Evolutionary conservation across 2,329 filamentous ascomycete genomes (phyloP).

Genomic region (Trichoderma polysporum): DNA sequence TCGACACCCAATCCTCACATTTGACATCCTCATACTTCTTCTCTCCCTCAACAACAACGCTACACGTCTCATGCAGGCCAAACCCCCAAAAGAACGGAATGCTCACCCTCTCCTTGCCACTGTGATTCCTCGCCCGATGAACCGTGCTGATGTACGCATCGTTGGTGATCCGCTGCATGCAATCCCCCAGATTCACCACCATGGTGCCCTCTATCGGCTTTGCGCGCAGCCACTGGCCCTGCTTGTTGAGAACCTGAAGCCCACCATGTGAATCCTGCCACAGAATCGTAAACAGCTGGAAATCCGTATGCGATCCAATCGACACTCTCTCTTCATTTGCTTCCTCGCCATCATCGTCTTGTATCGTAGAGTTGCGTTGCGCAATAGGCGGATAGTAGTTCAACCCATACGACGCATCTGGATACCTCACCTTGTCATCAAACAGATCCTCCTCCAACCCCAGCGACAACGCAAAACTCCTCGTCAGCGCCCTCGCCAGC

Average conservation of each 20-base stretch:
- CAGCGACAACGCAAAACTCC: constrained; percentile 55
- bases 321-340: constrained; percentile 32
- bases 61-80: constrained; percentile 41
- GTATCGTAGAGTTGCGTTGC: background rate
- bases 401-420: constrained; percentile 44
- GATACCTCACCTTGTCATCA: constrained; percentile 52
- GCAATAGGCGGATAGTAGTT: constrained; percentile 42
- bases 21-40: constrained; percentile 43
- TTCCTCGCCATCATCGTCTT: background rate
- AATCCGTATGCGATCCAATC: constrained; percentile 54
- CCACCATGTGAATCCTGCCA: constrained; percentile 45
- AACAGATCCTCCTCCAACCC: constrained; percentile 55
- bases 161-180: constrained; percentile 52
- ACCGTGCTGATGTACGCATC: constrained; percentile 49
- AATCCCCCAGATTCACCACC: constrained; percentile 54
- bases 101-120: constrained; percentile 41
- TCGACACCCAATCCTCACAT: constrained; percentile 41
- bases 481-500: constrained; percentile 51
- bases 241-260: constrained; percentile 43
- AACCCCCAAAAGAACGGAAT: constrained; percentile 50
- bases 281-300: constrained; percentile 51
- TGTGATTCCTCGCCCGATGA: constrained; percentile 47
- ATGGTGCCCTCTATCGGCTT: constrained; percentile 42
- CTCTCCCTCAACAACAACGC: constrained; percentile 37
- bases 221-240: constrained; percentile 44